A percentile compares a stretch with the other conserved stretches of the same genome.
phyloP scores from a whole-genome alignment of 306 rosid genomes.

The Alnus glutinosa region DNA sequence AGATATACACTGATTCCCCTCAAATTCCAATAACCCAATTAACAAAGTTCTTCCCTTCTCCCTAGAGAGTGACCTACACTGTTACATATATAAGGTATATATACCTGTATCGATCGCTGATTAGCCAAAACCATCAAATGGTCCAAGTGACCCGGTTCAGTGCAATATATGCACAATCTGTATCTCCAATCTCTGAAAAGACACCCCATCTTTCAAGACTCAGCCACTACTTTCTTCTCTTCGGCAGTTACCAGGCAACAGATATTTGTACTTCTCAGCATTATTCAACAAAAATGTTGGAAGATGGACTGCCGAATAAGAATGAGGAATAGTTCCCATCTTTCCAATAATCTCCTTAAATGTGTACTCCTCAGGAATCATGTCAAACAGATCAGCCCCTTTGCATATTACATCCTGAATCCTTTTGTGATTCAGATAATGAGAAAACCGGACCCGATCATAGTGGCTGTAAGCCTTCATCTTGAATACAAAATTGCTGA shows the following conservation, averaged over 20 bases:
- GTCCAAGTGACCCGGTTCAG: not conserved
- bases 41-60: conserved; percentile 33
- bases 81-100: conserved; percentile 18
- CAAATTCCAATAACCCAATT: conserved; percentile 28
- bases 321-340: conserved; percentile 80
- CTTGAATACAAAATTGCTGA: conserved; percentile 73
- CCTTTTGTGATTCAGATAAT: conserved; percentile 61
- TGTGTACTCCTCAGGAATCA: conserved; percentile 87
- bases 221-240: conserved; percentile 62
- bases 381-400: conserved; percentile 78
- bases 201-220: conserved; percentile 27
- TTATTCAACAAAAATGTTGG: conserved; percentile 66
- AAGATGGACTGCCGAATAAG: conserved; percentile 80
- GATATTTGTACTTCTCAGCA: conserved; percentile 60
- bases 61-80: conserved; percentile 37
- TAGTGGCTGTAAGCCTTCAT: conserved; percentile 87
- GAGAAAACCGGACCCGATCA: conserved; percentile 72
- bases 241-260: conserved; percentile 80
- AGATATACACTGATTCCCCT: conserved; percentile 32
- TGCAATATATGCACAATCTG: conserved; percentile 21
- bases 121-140: not conserved
- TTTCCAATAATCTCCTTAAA: conserved; percentile 82
- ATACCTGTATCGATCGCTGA: conserved; percentile 22
- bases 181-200: conserved; percentile 14
- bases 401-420: conserved; percentile 73